Percentiles rank a stretch among this genome's conserved stretches.
Conservation (phyloP, 805 yeast species). For the Starmerella powellii region DNA sequence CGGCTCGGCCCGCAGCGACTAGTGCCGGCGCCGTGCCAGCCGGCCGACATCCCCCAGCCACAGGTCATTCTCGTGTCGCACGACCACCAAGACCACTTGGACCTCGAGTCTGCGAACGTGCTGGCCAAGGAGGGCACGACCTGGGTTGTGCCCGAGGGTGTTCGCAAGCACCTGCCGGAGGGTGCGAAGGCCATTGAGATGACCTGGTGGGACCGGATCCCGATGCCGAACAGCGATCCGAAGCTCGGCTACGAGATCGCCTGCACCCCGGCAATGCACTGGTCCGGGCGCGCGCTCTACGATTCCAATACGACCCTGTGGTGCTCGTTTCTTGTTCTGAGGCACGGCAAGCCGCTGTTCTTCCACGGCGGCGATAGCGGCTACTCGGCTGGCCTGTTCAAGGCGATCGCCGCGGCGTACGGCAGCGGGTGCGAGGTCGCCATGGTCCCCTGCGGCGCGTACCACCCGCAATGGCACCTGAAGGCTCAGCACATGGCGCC, state of each 20-base stretch:
- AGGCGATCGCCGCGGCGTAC: slow-evolving; percentile 47
- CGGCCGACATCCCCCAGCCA: slow-evolving; percentile 53
- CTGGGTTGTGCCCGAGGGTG: slow-evolving; percentile 85
- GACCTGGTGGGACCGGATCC: slow-evolving; percentile 81
- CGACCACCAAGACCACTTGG: slow-evolving; percentile 93
- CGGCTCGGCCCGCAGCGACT: slow-evolving; percentile 73
- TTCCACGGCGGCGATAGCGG: slow-evolving; percentile 97
- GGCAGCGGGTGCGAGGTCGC: slow-evolving; percentile 48
- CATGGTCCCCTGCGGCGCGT: slow-evolving; percentile 86
- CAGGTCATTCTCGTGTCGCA: slow-evolving; percentile 75
- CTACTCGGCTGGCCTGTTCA: slow-evolving; percentile 61
- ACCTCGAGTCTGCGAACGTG: slow-evolving; percentile 40
- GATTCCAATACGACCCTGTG: slow-evolving; percentile 76
- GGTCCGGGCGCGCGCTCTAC: slow-evolving; percentile 78
- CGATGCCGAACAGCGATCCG: slow-evolving; percentile 31
- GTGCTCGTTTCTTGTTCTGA: slow-evolving; percentile 71
- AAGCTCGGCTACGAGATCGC: slow-evolving; percentile 59
- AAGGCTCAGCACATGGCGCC: slow-evolving; percentile 81
- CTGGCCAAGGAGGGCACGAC: slow-evolving; percentile 38
- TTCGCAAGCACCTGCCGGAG: slow-evolving; percentile 45
- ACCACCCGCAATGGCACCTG: slow-evolving; percentile 91
- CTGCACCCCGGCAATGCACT: slow-evolving; percentile 83
- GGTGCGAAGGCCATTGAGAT: slow-evolving; percentile 56
- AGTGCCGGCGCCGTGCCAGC: slow-evolving; percentile 58
- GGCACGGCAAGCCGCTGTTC: slow-evolving; percentile 55